A percentile compares a stretch with the other conserved stretches of the same genome.
Conservation (phyloP, 179 eudicot genomes). For the Beta lomatogona region DNA sequence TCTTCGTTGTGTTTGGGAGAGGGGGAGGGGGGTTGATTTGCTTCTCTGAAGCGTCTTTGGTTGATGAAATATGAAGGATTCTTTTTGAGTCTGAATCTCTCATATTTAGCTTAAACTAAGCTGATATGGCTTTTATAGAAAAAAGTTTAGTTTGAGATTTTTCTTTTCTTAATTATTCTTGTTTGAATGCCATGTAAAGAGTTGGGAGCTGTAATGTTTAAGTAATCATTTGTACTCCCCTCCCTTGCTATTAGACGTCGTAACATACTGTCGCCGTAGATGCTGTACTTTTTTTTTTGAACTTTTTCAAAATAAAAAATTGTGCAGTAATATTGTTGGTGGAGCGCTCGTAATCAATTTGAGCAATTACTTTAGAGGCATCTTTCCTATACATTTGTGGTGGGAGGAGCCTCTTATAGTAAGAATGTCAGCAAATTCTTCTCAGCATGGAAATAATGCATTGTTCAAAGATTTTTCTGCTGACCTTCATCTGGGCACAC, state of each 20-base stretch:
- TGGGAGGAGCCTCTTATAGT: constrained; percentile 21
- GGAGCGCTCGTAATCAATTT: background rate
- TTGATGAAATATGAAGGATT: no score
- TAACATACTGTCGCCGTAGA: background rate
- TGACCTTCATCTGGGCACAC: constrained; percentile 25
- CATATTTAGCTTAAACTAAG: no score
- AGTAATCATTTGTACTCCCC: background rate
- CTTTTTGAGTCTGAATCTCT: no score
- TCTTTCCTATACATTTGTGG: constrained; percentile 15
- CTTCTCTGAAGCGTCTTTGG: no score
- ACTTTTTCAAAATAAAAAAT: no score
- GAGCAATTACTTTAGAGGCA: background rate
- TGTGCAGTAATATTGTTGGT: constrained; percentile 20
- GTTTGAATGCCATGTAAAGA: no score
- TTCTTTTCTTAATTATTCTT: no score
- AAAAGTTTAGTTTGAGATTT: no score
- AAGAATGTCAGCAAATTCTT: constrained; percentile 17
- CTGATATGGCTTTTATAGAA: no score
- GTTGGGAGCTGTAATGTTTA: background rate
- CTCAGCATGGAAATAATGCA: constrained; percentile 10
- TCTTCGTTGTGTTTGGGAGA: no score
- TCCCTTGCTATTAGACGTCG: background rate
- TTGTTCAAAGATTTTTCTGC: constrained; percentile 12
- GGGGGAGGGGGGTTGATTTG: no score
- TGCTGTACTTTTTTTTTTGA: background rate